Conservation (phyloP, 2,329 filamentous ascomycete genomes). For the Dissoconium aciculare region DNA sequence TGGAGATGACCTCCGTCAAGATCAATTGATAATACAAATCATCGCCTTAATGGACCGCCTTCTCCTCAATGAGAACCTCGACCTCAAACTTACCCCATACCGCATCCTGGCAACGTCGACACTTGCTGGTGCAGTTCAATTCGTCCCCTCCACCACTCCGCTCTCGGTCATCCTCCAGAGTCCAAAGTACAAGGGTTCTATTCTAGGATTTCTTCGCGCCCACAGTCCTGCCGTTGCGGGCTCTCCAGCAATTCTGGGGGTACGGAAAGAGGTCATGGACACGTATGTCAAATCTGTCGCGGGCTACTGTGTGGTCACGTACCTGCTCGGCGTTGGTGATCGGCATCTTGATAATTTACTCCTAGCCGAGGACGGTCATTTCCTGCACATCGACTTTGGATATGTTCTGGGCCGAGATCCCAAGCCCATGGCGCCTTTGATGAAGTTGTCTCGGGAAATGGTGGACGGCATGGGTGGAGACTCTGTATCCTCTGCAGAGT, state of each 20-base stretch:
- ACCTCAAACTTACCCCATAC: constrained; percentile 88
- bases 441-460: constrained; percentile 98
- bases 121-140: constrained; percentile 80
- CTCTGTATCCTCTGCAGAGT: constrained; percentile 11
- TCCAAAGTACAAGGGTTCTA: constrained; percentile 62
- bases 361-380: constrained; percentile 75
- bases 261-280: constrained; percentile 84
- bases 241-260: constrained; percentile 54
- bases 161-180: constrained; percentile 57
- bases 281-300: constrained; percentile 93
- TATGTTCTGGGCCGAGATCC: constrained; percentile 95
- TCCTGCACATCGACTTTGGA: constrained; percentile 97
- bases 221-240: constrained; percentile 86
- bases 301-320: constrained; percentile 96
- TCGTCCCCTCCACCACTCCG: constrained; percentile 63
- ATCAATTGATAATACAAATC: constrained; percentile 93
- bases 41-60: constrained; percentile 97
- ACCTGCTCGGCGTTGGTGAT: constrained; percentile 90
- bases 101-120: constrained; percentile 89
- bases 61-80: constrained; percentile 86
- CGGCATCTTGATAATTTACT: constrained; percentile 91
- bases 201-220: constrained; percentile 68
- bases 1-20: constrained; percentile 76
- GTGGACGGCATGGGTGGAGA: constrained; percentile 91
- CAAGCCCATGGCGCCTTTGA: constrained; percentile 89